Evolutionary conservation across 768 basidiomycete species (phyloP).

Genomic region (Tylopilus rubrobrunneus): DNA sequence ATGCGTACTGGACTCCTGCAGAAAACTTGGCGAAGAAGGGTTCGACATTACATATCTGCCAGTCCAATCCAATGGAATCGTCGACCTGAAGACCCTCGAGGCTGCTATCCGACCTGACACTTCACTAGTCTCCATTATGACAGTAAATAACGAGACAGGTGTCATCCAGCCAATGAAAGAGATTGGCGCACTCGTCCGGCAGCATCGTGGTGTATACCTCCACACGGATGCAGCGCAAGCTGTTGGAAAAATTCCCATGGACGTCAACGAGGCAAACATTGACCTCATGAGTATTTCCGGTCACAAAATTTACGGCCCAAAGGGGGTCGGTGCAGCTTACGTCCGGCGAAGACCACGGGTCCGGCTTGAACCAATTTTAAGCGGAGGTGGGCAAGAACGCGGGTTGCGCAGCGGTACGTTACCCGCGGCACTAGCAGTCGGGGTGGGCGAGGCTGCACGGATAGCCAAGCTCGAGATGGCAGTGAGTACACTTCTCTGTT

Average conservation of each 20-base stretch:
- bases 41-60: slow-evolving; percentile 99
- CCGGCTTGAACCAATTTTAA: slow-evolving; percentile 89
- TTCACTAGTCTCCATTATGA: slow-evolving; percentile 95
- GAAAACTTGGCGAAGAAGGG: slow-evolving; percentile 92
- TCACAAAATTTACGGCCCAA: slow-evolving; percentile 98
- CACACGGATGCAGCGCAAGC: slow-evolving; percentile 99
- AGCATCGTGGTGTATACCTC: slow-evolving; percentile 88
- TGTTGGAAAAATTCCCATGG: slow-evolving; percentile 82
- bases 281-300: slow-evolving; percentile 96
- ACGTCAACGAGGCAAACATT: slow-evolving; percentile 94
- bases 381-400: slow-evolving; percentile 96
- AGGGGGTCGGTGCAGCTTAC: slow-evolving; percentile 93
- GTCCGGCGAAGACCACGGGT: slow-evolving; percentile 91
- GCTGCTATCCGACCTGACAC: slow-evolving; percentile 89
- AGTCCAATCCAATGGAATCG: slow-evolving; percentile 79
- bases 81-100: slow-evolving; percentile 76
- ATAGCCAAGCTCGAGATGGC: slow-evolving; percentile 90
- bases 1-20: slow-evolving; percentile 97
- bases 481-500: slow-evolving; percentile 51
- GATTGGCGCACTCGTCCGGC: slow-evolving; percentile 82
- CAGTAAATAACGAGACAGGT: slow-evolving; percentile 98
- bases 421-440: slow-evolving; percentile 82
- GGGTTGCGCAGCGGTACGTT: slow-evolving; percentile 95
- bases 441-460: slow-evolving; percentile 91
- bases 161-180: slow-evolving; percentile 97